Percentiles rank a stretch among this genome's conserved stretches.
phyloP scores from a whole-genome alignment of 139 green algal genomes.

The Chlamydomonas asymmetrica region DNA sequence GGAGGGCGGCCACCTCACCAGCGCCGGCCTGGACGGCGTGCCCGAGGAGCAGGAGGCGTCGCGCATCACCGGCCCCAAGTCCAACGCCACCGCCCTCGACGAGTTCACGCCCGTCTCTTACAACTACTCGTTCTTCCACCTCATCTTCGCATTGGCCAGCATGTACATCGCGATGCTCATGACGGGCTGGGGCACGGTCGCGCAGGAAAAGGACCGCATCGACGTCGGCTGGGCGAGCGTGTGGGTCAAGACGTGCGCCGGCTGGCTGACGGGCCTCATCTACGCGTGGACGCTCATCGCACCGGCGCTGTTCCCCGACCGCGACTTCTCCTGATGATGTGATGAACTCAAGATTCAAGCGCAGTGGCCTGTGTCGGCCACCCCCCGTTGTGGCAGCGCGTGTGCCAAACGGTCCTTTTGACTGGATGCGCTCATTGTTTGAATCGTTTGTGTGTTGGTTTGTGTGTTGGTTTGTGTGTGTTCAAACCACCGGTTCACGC shows the following conservation, averaged over 20 bases:
- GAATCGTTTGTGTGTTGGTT: too few relatives aligned
- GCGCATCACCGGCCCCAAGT: neutral
- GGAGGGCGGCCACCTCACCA: constrained; percentile 47
- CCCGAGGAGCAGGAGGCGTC: constrained; percentile 29
- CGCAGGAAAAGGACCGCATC: constrained; percentile 76
- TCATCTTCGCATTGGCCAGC: constrained; percentile 93
- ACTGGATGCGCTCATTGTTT: too few relatives aligned
- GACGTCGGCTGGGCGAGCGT: constrained; percentile 95
- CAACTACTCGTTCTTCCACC: constrained; percentile 96
- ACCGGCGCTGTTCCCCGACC: constrained; percentile 84
- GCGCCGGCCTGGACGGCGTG: constrained; percentile 70
- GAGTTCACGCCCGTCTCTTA: constrained; percentile 75
- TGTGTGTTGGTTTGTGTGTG: too few relatives aligned
- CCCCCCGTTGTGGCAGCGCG: too few relatives aligned
- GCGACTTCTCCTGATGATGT: too few relatives aligned
- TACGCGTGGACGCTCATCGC: constrained; percentile 95
- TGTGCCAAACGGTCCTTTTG: too few relatives aligned
- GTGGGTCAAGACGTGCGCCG: constrained; percentile 87
- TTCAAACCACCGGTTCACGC: too few relatives aligned
- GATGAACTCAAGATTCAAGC: too few relatives aligned
- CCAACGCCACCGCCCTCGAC: constrained; percentile 9
- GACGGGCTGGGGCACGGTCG: constrained; percentile 89
- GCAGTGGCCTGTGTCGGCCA: too few relatives aligned
- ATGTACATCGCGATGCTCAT: constrained; percentile 98
- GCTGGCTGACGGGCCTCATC: constrained; percentile 78